Base-by-base conservation (phyloP, 805 yeast genomes). In the Starmerella powellii region DNA sequence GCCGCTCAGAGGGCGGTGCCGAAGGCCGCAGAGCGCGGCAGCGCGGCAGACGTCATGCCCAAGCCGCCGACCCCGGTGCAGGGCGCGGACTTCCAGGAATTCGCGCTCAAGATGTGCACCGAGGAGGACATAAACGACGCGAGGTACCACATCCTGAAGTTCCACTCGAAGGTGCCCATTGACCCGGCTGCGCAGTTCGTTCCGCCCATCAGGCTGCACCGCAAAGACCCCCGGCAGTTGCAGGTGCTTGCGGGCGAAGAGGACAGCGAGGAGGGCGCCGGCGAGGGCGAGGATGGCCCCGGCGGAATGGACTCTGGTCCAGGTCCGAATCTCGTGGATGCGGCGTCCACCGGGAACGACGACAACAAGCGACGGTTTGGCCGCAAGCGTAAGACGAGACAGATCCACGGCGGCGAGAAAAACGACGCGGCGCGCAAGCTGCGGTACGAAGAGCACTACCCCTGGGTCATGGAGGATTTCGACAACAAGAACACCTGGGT, bases 391-490 rank as follows among this genome's bases (percentile, higher is more conserved):
- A 86, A 86, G 59, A 86, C 96, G 2, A 73, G 87, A 54, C 95
- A 87, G 60, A 74, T 85, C 16, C 77, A 73, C 52, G 73, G 79
- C 21, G 75, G 84, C 58, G 85, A 85, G 56, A 95, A 85, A 55
- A 85, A 83, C 50, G 97, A 87, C 53, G 74, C 74, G 8, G 87
- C 84, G 47, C 72, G 88, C 48, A 80, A 76, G 56, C 66, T 91
- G 48, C 71, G 97, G 57, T 91, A 88, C 58, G 98, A 91, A 63
- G 98, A 91, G 63, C 84, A 80, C 60, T 88, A 83, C 55, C 98
- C 98, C 0, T 91, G 98, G 98, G 94, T 91, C 15, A 66, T 91
- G 70, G 98, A 91, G 64, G 98, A 91, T 63, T 88, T 82, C 60
- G 95, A 86, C 56, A 95, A 94, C 35, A 72, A 74, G 47, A 88